Conservation (phyloP, 192 early-diverging fungal species). For the Helicostylum pulchrum region DNA sequence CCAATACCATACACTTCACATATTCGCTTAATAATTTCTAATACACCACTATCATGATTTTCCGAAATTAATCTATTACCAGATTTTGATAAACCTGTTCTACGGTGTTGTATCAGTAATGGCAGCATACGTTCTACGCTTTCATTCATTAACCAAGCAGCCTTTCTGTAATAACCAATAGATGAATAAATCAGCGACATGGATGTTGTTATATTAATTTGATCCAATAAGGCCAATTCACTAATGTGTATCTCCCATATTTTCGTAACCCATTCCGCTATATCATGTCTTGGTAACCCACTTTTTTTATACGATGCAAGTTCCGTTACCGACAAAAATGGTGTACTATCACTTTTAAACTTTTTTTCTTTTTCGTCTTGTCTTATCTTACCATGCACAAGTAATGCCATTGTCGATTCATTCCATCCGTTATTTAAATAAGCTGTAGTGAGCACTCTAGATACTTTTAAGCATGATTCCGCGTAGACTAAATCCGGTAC, state of each 20-base stretch:
- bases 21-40: conserved; percentile 59
- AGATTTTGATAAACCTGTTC: conserved; percentile 3
- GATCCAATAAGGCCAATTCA: conserved; percentile 52
- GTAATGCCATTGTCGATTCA: conserved; percentile 27
- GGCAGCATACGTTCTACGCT: conserved; percentile 24
- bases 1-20: conserved; percentile 69
- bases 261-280: conserved; percentile 62
- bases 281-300: conserved; percentile 49
- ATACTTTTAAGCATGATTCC: conserved; percentile 63
- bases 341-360: conserved; percentile 29
- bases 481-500: conserved; percentile 58
- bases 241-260: conserved; percentile 48
- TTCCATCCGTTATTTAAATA: conserved; percentile 33
- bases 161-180: conserved; percentile 29
- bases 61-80: not conserved
- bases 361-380: not conserved
- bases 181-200: conserved; percentile 22
- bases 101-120: conserved; percentile 24
- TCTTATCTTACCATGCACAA: conserved; percentile 33
- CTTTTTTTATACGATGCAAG: conserved; percentile 20
- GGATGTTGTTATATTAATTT: conserved; percentile 24
- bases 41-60: conserved; percentile 45
- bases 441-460: conserved; percentile 55
- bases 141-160: conserved; percentile 24
- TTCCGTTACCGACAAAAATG: conserved; percentile 13